Conservation (phyloP, 164 flowering plant species). For the Vitis rotundifolia region DNA sequence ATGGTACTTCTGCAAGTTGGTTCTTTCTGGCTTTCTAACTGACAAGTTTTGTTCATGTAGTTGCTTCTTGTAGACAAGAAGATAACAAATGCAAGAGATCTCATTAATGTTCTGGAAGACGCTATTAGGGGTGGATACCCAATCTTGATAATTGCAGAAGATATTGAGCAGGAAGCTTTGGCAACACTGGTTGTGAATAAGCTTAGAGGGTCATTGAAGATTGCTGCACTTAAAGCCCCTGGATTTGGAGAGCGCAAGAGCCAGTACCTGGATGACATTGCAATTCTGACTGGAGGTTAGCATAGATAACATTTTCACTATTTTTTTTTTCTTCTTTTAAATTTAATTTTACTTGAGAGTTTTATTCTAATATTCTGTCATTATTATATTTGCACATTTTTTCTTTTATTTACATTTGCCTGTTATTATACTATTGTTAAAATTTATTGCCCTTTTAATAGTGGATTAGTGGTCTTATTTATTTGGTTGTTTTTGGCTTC, state of each 20-base stretch:
- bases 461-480: background rate
- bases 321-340: background rate
- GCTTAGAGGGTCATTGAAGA: slow-evolving; percentile 86
- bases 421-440: background rate
- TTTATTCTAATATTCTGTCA: background rate
- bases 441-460: background rate
- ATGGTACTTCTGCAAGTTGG: background rate
- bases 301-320: background rate
- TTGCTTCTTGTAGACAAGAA: slow-evolving; percentile 95
- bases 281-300: slow-evolving; percentile 87
- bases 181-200: slow-evolving; percentile 98
- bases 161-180: slow-evolving; percentile 97
- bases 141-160: slow-evolving; percentile 85
- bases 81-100: slow-evolving; percentile 93
- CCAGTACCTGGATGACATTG: slow-evolving; percentile 96
- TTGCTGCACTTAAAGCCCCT: slow-evolving; percentile 98
- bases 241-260: slow-evolving; percentile 98
- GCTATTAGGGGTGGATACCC: slow-evolving; percentile 88
- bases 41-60: slow-evolving; percentile 39
- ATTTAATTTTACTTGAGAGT: background rate
- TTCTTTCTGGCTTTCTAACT: background rate
- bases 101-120: slow-evolving; percentile 79
- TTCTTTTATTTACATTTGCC: background rate
- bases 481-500: background rate
- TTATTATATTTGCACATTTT: background rate